Conservation (phyloP, 2,329 filamentous ascomycete genomes). For the Bertia moriformis region DNA sequence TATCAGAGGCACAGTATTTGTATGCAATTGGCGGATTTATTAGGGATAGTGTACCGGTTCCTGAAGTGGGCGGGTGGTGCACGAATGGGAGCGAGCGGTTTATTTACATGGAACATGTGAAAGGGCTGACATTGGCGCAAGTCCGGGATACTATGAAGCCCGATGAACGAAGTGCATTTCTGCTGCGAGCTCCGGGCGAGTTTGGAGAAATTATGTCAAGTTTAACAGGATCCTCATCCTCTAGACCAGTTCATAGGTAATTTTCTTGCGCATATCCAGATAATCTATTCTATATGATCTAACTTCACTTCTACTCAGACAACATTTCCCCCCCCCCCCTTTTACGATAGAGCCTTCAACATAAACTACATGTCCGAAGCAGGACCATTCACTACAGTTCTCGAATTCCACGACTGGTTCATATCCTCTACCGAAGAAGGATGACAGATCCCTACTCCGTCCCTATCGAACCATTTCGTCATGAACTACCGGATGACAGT, state of each 20-base stretch:
- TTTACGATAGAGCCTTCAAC: constrained; percentile 11
- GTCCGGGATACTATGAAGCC: constrained; percentile 11
- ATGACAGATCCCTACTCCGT: constrained; percentile 11
- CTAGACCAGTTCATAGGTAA: constrained; percentile 12
- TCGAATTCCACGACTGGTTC: constrained; percentile 16
- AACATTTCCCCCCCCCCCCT: constrained; percentile 5
- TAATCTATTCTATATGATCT: background rate
- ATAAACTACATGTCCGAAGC: constrained; percentile 7
- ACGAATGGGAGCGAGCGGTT: constrained; percentile 10
- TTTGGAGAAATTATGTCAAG: constrained; percentile 7
- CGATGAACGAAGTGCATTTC: background rate
- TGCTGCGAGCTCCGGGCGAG: constrained; percentile 4
- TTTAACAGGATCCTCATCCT: constrained; percentile 10
- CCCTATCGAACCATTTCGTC: constrained; percentile 11
- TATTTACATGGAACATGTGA: constrained; percentile 17
- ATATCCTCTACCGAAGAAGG: constrained; percentile 9
- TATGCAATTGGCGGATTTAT: constrained; percentile 11
- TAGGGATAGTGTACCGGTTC: constrained; percentile 13
- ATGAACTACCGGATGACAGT: constrained; percentile 13
- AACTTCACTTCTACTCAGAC: background rate
- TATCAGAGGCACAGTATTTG: constrained; percentile 15
- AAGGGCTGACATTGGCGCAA: constrained; percentile 11
- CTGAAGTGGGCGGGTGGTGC: constrained; percentile 18
- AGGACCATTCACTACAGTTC: constrained; percentile 13
- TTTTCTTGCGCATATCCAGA: constrained; percentile 5